Base-by-base conservation (phyloP, 768 basidiomycete species). In the Collybia sordida region DNA sequence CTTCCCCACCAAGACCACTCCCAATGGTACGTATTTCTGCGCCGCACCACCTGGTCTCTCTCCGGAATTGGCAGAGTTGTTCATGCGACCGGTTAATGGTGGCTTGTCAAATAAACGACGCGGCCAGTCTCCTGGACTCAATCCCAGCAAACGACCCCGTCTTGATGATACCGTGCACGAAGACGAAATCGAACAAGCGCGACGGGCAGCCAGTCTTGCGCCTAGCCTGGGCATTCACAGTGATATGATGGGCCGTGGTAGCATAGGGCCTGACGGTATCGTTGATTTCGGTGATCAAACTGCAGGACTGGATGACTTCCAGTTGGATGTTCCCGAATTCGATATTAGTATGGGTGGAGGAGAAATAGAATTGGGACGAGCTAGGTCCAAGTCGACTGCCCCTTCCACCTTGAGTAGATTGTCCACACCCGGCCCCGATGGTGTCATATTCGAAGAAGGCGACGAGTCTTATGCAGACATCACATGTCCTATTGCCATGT, bases 31-130 rank as follows among this genome's bases (percentile, higher is more conserved):
- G 2, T 87, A 86, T 61, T 86, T 95, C 68, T 90, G 80, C 59
- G 88, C 86, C 39, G 93, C 88, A 0, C 94, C 95, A 9, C 88
- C 89, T 11, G 91, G 91, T 7, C 67, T 95, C 42, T 82, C 85
- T 0, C 86, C 88, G 0, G 92, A 96, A 64, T 74, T 99, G 18
- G 79, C 81, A 1, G 82, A 88, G 46, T 70, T 99, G 47, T 99
- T 97, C 70, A 77, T 88, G 72, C 88, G 89, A 36, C 91, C 93
- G 8, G 56, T 86, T 3, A 74, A 75, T 31, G 69, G 70, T n/a
- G 66, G 67, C 4, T 40, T 65, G 4, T 58, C 76, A n/a, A 67
- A 77, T 19, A 90, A 90, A 62, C 82, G 86, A 44, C 78, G 83
- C 37, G 81, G 73, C 1, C 64, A 67, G 23, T 82, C 80, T 24